These are phyloP conservation scores for Taiwanofungus camphoratus DNA, from an alignment of 1,284 basidiomycete species.

Conservation along the genomic window DNA sequence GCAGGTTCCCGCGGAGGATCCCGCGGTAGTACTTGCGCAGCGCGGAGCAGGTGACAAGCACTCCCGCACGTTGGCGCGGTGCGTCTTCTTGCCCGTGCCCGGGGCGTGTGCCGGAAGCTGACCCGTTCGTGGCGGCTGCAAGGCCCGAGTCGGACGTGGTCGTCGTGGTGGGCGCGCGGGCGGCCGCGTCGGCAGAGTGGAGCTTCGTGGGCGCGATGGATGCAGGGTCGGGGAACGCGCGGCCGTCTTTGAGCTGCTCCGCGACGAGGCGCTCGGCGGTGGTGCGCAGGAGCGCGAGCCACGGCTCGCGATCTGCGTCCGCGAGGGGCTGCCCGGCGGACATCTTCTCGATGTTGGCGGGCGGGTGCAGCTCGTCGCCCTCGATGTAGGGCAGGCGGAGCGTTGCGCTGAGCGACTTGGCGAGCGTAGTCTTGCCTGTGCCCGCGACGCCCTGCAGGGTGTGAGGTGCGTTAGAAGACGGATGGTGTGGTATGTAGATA, in stretches of 20 bases:
- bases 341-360: constrained; percentile 87
- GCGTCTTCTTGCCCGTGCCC: constrained; percentile 3
- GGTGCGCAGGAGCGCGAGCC: constrained; percentile 72
- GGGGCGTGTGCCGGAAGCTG: not conserved
- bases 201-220: constrained; percentile 1
- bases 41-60: constrained; percentile 85
- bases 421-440: constrained; percentile 89
- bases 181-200: constrained; percentile 6
- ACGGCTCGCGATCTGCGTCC: constrained; percentile 83
- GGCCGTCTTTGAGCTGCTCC: constrained; percentile 16
- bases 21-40: constrained; percentile 80
- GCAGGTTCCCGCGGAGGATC: constrained; percentile 59
- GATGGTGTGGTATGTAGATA: not conserved
- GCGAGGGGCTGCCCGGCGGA: constrained; percentile 69
- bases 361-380: constrained; percentile 86
- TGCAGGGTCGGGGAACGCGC: not conserved
- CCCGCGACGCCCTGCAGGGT: constrained; percentile 64
- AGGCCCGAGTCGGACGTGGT: not conserved
- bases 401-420: constrained; percentile 52
- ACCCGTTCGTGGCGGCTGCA: not conserved
- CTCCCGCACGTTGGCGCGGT: constrained; percentile 31
- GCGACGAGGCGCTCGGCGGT: constrained; percentile 48
- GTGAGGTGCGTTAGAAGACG: not conserved
- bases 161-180: too few relatives aligned
- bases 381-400: constrained; percentile 78